Conservation (phyloP, 148 eudicot species). For the Fallopia convolvulus region DNA sequence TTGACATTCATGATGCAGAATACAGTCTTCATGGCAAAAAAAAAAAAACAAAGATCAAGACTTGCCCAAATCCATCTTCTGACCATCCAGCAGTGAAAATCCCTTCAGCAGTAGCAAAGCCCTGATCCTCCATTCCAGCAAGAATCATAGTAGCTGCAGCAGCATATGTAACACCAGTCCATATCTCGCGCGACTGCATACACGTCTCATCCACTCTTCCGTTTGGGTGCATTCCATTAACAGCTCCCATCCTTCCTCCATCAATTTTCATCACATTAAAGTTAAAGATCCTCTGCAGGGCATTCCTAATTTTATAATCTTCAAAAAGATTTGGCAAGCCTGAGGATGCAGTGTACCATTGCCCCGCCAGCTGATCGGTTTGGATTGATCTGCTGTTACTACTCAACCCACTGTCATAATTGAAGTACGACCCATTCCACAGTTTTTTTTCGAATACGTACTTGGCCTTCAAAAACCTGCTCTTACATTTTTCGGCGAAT, state of each 20-base stretch:
- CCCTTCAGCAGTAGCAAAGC: constrained; percentile 83
- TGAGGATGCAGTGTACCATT: constrained; percentile 93
- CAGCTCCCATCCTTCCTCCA: constrained; percentile 96
- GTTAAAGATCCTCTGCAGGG: constrained; percentile 68
- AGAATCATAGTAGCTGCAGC: constrained; percentile 88
- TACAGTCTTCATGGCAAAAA: neutral
- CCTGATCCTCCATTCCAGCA: constrained; percentile 93
- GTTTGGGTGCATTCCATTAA: constrained; percentile 89
- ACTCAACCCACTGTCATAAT: constrained; percentile 95
- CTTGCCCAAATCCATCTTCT: constrained; percentile 94
- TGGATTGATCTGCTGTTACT: constrained; percentile 93
- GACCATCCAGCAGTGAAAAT: constrained; percentile 95
- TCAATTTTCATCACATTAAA: constrained; percentile 88
- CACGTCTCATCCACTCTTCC: constrained; percentile 97
- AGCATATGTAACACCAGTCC: constrained; percentile 94
- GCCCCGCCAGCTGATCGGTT: constrained; percentile 95
- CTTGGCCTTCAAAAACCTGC: constrained; percentile 61
- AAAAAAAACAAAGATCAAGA: neutral
- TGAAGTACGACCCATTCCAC: constrained; percentile 95
- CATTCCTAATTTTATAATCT: constrained; percentile 52
- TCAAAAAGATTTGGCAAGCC: constrained; percentile 86
- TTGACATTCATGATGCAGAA: neutral
- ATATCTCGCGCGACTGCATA: constrained; percentile 98
- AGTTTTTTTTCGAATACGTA: constrained; percentile 60
- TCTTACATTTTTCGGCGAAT: constrained; percentile 73